Percentiles rank a stretch among this genome's conserved stretches.
Conservation (phyloP, 1,284 basidiomycete genomes). For the Leccinum cinnamomeum region DNA sequence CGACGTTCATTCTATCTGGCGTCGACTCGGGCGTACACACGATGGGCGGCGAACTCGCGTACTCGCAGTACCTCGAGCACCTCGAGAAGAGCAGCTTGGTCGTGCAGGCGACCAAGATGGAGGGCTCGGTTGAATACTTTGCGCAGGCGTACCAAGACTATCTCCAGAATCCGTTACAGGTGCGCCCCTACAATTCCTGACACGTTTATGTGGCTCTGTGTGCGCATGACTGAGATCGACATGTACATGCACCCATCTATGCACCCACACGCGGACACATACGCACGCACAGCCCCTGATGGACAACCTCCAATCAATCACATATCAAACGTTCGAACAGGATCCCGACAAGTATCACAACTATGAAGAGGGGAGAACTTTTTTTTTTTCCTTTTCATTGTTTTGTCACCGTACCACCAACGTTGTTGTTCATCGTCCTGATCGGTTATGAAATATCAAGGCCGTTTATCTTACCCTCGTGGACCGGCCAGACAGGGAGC, state of each 20-base stretch:
- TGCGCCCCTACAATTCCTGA: constrained; percentile 32
- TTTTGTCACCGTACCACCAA: constrained; percentile 9
- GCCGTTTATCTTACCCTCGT: constrained; percentile 81
- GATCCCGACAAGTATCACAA: constrained; percentile 96
- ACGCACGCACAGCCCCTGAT: constrained; percentile 74
- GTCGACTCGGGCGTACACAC: constrained; percentile 64
- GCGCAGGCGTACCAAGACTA: constrained; percentile 94
- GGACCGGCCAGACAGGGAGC: constrained; percentile 60
- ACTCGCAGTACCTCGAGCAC: constrained; percentile 88
- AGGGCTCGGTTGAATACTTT: constrained; percentile 82
- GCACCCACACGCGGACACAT: not conserved
- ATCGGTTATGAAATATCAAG: constrained; percentile 39
- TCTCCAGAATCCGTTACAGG: constrained; percentile 93
- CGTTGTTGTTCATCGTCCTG: not conserved
- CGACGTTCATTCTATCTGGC: constrained; percentile 79
- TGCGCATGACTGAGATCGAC: not conserved
- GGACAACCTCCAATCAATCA: constrained; percentile 94
- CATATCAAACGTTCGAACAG: constrained; percentile 97
- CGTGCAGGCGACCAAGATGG: constrained; percentile 55
- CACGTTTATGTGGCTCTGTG: not conserved
- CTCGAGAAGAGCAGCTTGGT: constrained; percentile 74
- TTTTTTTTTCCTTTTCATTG: not conserved
- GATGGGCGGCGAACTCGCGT: constrained; percentile 83
- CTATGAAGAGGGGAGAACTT: constrained; percentile 80
- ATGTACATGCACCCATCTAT: not conserved